phyloP scores from a whole-genome alignment of 108 stramenopile genomes.

The Schizochytrium sp. region DNA sequence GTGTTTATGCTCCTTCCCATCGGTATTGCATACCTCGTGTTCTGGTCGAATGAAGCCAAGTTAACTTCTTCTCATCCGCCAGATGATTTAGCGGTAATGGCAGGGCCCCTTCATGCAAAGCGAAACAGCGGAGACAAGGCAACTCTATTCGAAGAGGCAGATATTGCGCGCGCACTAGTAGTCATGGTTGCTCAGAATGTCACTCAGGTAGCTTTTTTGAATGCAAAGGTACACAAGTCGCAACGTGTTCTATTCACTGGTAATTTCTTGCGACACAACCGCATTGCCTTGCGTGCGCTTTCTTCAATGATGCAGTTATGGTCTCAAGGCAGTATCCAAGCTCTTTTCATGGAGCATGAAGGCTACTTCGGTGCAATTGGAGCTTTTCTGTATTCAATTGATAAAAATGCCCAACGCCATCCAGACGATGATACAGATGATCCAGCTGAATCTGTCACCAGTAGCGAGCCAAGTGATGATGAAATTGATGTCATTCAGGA shows the following conservation, averaged over 20 bases:
- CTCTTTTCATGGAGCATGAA: slow-evolving; percentile 94
- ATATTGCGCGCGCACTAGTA: slow-evolving; percentile 92
- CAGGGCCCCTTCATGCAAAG: neutral
- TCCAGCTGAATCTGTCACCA: neutral
- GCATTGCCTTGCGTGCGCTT: slow-evolving; percentile 87
- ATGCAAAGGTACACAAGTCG: slow-evolving; percentile 88
- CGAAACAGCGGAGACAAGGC: slow-evolving; percentile 63
- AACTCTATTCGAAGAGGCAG: slow-evolving; percentile 85
- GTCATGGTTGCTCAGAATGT: slow-evolving; percentile 99
- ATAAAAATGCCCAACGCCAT: neutral
- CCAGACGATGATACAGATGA: neutral
- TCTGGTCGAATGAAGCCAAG: slow-evolving; percentile 41
- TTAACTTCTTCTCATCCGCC: slow-evolving; percentile 21
- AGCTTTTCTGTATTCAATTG: slow-evolving; percentile 79
- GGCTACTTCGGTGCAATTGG: slow-evolving; percentile 93
- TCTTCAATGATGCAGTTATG: slow-evolving; percentile 95
- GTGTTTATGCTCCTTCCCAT: neutral
- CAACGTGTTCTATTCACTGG: slow-evolving; percentile 94
- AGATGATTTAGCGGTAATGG: neutral
- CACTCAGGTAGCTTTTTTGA: slow-evolving; percentile 94
- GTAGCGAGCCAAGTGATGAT: neutral
- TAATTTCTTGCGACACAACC: slow-evolving; percentile 93
- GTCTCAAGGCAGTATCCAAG: slow-evolving; percentile 95
- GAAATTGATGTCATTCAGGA: slow-evolving; percentile 30
- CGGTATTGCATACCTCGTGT: slow-evolving; percentile 37